A percentile compares a stretch with the other conserved stretches of the same genome.
These are phyloP conservation scores for Leptodontidium sp. DNA, from an alignment of 2,329 filamentous ascomycete genomes.

Conservation along the genomic window DNA sequence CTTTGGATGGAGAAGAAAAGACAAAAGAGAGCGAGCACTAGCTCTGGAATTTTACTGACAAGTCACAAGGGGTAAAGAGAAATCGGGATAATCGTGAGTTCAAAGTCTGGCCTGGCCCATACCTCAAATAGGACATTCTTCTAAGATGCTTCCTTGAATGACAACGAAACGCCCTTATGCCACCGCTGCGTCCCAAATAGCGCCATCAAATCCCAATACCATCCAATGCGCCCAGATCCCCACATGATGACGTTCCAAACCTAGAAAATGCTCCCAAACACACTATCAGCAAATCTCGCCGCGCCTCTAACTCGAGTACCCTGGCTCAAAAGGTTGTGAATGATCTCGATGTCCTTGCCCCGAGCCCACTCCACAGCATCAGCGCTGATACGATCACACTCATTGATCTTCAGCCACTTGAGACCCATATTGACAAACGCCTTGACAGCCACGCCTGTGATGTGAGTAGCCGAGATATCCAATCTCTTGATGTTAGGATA, in stretches of 20 bases:
- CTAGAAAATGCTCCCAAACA: conserved; percentile 18
- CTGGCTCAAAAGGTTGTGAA: conserved; percentile 11
- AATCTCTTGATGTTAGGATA: conserved; percentile 43
- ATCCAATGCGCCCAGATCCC: neutral
- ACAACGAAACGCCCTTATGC: neutral
- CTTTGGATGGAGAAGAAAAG: neutral
- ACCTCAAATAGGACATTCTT: neutral
- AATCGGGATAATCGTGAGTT: neutral
- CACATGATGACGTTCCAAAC: neutral
- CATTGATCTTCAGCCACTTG: conserved; percentile 39
- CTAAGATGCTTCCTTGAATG: neutral
- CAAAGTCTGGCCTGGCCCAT: too few relatives aligned
- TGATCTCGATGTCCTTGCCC: conserved; percentile 40
- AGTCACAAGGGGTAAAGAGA: neutral
- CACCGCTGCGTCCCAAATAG: neutral
- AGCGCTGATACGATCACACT: conserved; percentile 38
- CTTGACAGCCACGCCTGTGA: conserved; percentile 48
- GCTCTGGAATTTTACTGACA: neutral
- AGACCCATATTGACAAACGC: conserved; percentile 44
- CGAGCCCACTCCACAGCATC: conserved; percentile 48
- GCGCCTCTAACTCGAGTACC: neutral
- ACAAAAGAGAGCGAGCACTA: neutral
- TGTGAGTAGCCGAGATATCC: conserved; percentile 39
- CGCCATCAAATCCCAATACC: neutral
- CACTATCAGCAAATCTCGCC: conserved; percentile 19